Evolutionary conservation across 495 filamentous ascomycete genomes (phyloP), one percentile per base, ranked within the genome.

Genomic region (Lophium mytilinum): DNA sequence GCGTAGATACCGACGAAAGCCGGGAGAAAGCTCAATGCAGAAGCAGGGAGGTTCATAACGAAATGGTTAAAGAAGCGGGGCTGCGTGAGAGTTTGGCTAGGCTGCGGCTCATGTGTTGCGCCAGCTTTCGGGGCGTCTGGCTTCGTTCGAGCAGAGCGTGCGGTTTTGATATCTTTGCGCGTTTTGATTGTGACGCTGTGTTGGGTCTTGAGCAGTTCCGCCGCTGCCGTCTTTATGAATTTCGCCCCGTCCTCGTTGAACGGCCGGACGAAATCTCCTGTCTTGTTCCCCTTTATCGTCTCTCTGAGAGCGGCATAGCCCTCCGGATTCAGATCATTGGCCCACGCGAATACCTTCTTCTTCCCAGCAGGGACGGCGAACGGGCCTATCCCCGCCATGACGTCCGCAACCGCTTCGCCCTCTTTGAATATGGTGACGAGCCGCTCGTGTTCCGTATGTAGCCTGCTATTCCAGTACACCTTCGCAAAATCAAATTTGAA

Each of bases 371-470:
- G 93, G 2, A 97, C 75, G 33, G 91, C 91, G 69, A 99, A 99
- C 1, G 93, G 93, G 1, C 93, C 93, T 42, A 99, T 88, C 35
- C 93, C 93, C 9, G 92, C 91, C 93, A 99, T 99, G 57, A 96
- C 88, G 69, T 99, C 93, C 75, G 86, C 89, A 8, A 97, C 87
- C 21, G 90, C 90, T 61, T 96, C 88, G 19, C 93, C 89, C 0
- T 82, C 79, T 40, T 80, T 72, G 74, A 97, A 98, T 52, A 86
- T 74, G 45, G 80, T 73, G 55, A 94, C 80, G 9, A 99, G 73
- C 1, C 93, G 78, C 45, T 82, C 80, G 68, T 99, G 93, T 69
- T 99, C 93, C 10, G 83, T 87, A 56, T 91, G 83, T 10, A 99
- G 77, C 55, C 91, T 81, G 60, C 80, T 87, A 72, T 99, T 99